phyloP scores from a whole-genome alignment of 139 green algal species.

The Edaphochlamys debaryana region DNA sequence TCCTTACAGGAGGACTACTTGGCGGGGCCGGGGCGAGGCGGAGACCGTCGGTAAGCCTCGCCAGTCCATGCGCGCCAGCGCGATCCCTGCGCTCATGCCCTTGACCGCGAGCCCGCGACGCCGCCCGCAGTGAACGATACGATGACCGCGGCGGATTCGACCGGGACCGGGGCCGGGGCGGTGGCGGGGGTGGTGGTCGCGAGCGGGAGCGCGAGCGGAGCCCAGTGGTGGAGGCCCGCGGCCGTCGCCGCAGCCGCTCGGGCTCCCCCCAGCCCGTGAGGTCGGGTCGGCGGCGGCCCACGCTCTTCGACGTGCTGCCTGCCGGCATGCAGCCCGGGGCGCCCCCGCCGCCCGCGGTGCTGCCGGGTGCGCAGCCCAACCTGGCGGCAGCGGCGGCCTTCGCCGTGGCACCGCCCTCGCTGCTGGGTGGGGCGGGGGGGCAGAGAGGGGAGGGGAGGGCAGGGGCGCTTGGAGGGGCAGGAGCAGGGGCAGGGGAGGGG shows the following conservation, averaged over 20 bases:
- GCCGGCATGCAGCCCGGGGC: slow-evolving; percentile 27
- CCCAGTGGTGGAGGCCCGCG: not conserved
- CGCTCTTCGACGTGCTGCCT: slow-evolving; percentile 31
- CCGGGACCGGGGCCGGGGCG: not conserved
- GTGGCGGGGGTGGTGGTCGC: not conserved
- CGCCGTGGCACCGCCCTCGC: not conserved
- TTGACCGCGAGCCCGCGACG: too few relatives aligned
- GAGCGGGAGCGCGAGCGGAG: not conserved
- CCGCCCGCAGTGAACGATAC: too few relatives aligned
- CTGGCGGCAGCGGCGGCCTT: slow-evolving; percentile 28
- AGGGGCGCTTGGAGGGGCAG: too few relatives aligned
- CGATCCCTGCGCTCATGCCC: too few relatives aligned
- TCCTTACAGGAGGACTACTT: too few relatives aligned
- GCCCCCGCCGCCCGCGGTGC: slow-evolving; percentile 22
- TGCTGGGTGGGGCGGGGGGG: not conserved
- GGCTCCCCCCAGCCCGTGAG: not conserved
- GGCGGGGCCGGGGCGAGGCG: too few relatives aligned
- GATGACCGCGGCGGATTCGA: not conserved
- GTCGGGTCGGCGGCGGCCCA: slow-evolving; percentile 16
- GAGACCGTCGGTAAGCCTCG: too few relatives aligned
- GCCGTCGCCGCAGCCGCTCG: slow-evolving; percentile 26
- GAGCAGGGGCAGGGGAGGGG: too few relatives aligned
- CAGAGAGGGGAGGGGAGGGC: too few relatives aligned
- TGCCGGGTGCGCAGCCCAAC: slow-evolving; percentile 30
- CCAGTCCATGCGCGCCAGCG: too few relatives aligned